phyloP scores from a whole-genome alignment of 2,329 filamentous ascomycete species.

The Aspergillus fischeri region DNA sequence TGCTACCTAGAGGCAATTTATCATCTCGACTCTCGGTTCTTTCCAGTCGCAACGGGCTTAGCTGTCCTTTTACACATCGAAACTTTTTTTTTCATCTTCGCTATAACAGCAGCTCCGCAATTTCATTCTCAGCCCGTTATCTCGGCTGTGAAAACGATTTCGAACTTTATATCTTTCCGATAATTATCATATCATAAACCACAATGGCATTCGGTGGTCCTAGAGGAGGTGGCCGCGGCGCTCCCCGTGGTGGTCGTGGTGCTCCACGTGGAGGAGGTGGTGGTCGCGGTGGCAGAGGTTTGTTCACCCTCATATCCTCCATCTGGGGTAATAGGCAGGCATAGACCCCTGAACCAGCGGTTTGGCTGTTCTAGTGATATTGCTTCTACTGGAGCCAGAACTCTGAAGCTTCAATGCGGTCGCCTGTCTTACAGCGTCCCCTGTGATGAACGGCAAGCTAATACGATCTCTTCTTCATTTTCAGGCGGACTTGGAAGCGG shows the following conservation, averaged over 20 bases:
- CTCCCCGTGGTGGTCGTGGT: slow-evolving; percentile 44
- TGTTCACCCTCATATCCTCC: slow-evolving; percentile 16
- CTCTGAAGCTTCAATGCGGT: neutral
- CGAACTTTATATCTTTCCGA: slow-evolving; percentile 4
- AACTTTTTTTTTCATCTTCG: slow-evolving; percentile 9
- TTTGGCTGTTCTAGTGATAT: neutral
- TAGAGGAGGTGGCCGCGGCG: slow-evolving; percentile 36
- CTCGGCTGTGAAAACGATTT: slow-evolving; percentile 8
- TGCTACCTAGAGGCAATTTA: slow-evolving; percentile 18
- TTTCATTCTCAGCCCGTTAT: slow-evolving; percentile 4
- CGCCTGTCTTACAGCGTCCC: slow-evolving; percentile 4
- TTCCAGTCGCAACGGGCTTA: slow-evolving; percentile 7
- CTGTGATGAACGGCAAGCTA: slow-evolving; percentile 12
- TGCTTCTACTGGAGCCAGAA: neutral
- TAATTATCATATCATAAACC: slow-evolving; percentile 8
- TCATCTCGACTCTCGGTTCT: slow-evolving; percentile 8
- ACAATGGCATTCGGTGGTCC: slow-evolving; percentile 35
- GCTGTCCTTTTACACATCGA: slow-evolving; percentile 1
- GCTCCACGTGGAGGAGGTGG: slow-evolving; percentile 37
- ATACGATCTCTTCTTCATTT: slow-evolving; percentile 19
- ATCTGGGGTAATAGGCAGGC: slow-evolving; percentile 1
- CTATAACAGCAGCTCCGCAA: neutral
- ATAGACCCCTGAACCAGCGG: neutral
- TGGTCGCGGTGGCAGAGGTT: slow-evolving; percentile 28
- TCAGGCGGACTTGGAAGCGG: slow-evolving; percentile 46